phyloP scores from a whole-genome alignment of 148 eudicot genomes.

The Euryodendron excelsum region DNA sequence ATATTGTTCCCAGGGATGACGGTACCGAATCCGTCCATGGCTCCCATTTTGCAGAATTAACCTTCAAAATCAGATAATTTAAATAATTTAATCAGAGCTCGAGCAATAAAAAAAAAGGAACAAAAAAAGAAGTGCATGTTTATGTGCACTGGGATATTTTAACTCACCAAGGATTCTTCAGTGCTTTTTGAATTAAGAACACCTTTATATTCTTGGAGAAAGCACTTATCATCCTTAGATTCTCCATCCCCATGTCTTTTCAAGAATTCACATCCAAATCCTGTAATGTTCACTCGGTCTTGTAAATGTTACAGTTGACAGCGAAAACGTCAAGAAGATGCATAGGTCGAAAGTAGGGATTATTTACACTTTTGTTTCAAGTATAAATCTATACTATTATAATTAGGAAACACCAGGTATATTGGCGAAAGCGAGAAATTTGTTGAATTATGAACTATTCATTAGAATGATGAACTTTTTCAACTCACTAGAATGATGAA shows the following conservation, averaged over 20 bases:
- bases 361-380: no score
- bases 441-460: no score
- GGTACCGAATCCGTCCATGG: constrained; percentile 43
- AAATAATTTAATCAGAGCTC: not conserved
- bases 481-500: no score
- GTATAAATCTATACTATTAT: no score
- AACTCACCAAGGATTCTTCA: constrained; percentile 48
- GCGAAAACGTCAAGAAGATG: not conserved
- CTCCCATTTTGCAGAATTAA: constrained; percentile 39
- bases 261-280: no score
- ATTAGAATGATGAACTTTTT: no score
- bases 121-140: no score
- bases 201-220: constrained; percentile 29
- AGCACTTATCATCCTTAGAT: constrained; percentile 18
- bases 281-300: no score
- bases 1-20: constrained; percentile 86
- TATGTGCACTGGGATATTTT: not conserved
- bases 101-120: not conserved
- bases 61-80: constrained; percentile 11
- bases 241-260: not conserved
- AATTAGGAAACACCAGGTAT: no score
- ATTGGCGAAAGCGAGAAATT: no score
- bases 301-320: no score
- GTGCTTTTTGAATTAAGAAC: constrained; percentile 44
- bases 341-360: no score